Evolutionary conservation across 768 basidiomycete species (phyloP), one percentile per base, ranked within the genome.

Genomic region (Tylopilus felleus): DNA sequence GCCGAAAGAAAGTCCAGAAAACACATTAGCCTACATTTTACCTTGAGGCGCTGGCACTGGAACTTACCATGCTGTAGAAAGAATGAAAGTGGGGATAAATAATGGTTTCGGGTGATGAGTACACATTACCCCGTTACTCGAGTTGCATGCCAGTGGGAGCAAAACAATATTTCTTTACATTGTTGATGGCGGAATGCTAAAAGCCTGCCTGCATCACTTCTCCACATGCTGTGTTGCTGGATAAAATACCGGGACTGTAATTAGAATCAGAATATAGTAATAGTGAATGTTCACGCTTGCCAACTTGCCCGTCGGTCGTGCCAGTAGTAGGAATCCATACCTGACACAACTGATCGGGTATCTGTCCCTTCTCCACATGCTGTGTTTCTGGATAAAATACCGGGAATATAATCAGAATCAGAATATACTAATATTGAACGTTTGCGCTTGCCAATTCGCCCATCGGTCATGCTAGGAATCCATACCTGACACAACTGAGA

Each of bases 11-110:
- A n/a, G 29, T 29, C 21, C 7, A 48, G 41, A 40, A 35, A 50
- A 39, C 17, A 42, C 27, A 39, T 38, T 29, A 46, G 36, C 31
- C 17, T 39, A 46, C 50, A 51, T 49, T 51, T 47, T 33, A 49
- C 39, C 25, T 42, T 39, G 21, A 19, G 33, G 48, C 56, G 54
- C 50, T 31, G 13, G 28, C 33, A 49, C 60, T 56, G 65, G 60
- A 61, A 31, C 47, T 28, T 9, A 41, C 64, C 65, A 65, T 56
- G 65, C 65, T 65, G 65, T 65, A 50, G 51, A 53, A 29, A 49
- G 2, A 49, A 38, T 16, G n/a, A 36, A 49, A 14, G 14, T 8
- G n/a, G n/a, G n/a, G n/a, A 19, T 40, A 13, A 5, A 33, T 2
- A 25, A 35, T 35, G 14, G 31, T 27, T 16, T 14, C 17, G 8